Percentiles rank a stretch among this genome's conserved stretches.
Evolutionary conservation across 2,329 filamentous ascomycete species (phyloP).

Genomic region (Chrysosporium queenslandicum): DNA sequence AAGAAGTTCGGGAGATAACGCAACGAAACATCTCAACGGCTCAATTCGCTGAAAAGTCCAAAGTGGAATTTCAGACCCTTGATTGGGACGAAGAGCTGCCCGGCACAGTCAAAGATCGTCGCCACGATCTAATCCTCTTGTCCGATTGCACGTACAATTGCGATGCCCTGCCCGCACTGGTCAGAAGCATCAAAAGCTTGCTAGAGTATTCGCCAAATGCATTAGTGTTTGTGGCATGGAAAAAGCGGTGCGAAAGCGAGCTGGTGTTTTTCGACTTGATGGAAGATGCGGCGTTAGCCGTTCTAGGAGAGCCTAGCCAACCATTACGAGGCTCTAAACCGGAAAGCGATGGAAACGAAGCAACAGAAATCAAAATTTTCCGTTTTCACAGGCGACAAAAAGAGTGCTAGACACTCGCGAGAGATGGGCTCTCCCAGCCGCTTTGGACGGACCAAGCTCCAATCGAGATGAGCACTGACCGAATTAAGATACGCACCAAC

Average conservation of each 20-base stretch:
- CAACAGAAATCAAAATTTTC: slow-evolving; percentile 32
- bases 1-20: slow-evolving; percentile 53
- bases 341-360: slow-evolving; percentile 21
- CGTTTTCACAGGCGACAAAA: slow-evolving; percentile 20
- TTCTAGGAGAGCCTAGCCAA: slow-evolving; percentile 26
- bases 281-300: slow-evolving; percentile 29
- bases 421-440: not conserved
- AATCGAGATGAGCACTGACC: slow-evolving; percentile 2
- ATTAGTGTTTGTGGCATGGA: slow-evolving; percentile 52
- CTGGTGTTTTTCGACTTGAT: slow-evolving; percentile 56
- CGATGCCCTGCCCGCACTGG: slow-evolving; percentile 54
- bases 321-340: slow-evolving; percentile 28
- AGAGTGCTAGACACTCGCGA: not conserved
- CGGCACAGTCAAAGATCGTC: slow-evolving; percentile 27
- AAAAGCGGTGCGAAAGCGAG: slow-evolving; percentile 58
- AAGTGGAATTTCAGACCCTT: slow-evolving; percentile 43
- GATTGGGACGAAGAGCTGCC: slow-evolving; percentile 54
- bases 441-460: not conserved
- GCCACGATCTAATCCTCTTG: slow-evolving; percentile 52
- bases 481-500: not conserved
- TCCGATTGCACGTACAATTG: slow-evolving; percentile 66
- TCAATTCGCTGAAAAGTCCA: slow-evolving; percentile 35
- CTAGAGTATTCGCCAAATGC: slow-evolving; percentile 41
- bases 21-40: slow-evolving; percentile 44
- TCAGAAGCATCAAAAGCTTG: slow-evolving; percentile 46